Base-by-base conservation (phyloP, 805 yeast genomes). In the Myxozyma nipponensis region DNA sequence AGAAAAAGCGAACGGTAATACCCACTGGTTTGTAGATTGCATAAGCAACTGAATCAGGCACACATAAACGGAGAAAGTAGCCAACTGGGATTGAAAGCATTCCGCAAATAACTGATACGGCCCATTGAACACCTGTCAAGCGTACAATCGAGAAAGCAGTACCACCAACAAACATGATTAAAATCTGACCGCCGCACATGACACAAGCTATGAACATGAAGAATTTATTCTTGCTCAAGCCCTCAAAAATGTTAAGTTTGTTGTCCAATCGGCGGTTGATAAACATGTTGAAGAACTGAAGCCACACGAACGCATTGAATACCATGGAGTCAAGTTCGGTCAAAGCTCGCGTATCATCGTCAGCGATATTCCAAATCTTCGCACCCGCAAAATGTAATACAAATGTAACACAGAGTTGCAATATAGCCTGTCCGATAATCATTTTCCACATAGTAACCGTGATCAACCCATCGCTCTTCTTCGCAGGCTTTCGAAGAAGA, bases 81-180 rank as follows among this genome's bases (percentile, higher is more conserved):
- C 97, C 98, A 40, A 80, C 76, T 0, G 98, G 97, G 37, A 93
- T 69, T 15, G 96, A 83, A 17, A 85, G 43, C 56, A 84, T 65
- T 26, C 98, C 98, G 70, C 95, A 80, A 24, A 85, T 63, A 3
- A 91, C 69, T 0, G 98, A 93, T 1, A 88, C 81, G 1, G 78
- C 93, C 98, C 98, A 95, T 85, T 83, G 81, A 1, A 80, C 80
- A 5, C 85, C 84, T 0, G 95, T 84, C 69, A 86, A 95, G 55
- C 83, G 76, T 1, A 79, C 79, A 57, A 90, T 76, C 5, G 90
- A 80, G 69, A 93, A 93, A 0, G 98, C 96, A 38, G 91, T 86
- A 49, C 99, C 98, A 47, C 99, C 99, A 56, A 87, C 91, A 69
- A 82, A 86, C 98, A 93, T 93, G 61, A 93, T 91, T 47, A 91